Base-by-base conservation (phyloP, 208 protist species). In the Kentomonas sorsogonicus region DNA sequence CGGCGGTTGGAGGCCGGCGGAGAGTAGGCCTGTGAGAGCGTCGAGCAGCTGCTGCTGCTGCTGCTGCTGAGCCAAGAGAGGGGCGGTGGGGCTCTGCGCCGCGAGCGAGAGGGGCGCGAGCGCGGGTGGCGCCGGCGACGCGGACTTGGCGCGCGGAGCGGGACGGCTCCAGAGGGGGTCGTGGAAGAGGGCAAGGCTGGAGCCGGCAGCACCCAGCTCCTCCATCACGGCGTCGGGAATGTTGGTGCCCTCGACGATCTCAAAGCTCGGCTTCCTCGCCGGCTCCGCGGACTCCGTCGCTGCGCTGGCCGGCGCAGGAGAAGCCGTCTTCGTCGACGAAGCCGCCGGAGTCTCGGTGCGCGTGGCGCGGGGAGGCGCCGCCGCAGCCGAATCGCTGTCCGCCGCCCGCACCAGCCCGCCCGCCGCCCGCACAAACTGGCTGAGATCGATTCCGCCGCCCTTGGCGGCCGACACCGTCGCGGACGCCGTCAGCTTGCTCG, bases 231-330 rank as follows among this genome's bases (percentile, higher is more conserved):
- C 65, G 16, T 77, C 79, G 9, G 79, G 79, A 33, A 91, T 83
- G 63, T 87, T 91, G 7, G 74, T 83, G 11, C 83, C 83, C 10
- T 66, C 55, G 53, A 91, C 66, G 50, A 87, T 81, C 63, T 87
- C 83, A 54, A 91, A 79, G 38, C 29, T 47, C 39, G 3, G 25
- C 23, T 4, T 41, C 41, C 25, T 34, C n/a, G n/a, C n/a, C 18
- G 7, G 38, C 25, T 57, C 38, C 30, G 16, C 7, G 1, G 51
- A 23, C 31, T 59, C 59, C 33, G 43, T 46, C 25, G n/a, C 22
- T 23, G 16, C 25, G n/a, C n/a, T 48, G 43, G 43, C 9, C 7
- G n/a, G 11, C n/a, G n/a, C n/a, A n/a, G n/a, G n/a, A n/a, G n/a
- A n/a, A n/a, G n/a, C n/a, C n/a, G n/a, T n/a, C n/a, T n/a, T n/a